Percentiles rank a stretch among this genome's conserved stretches.
phyloP scores from a whole-genome alignment of 345 rosid species.

The Aquilaria sinensis region DNA sequence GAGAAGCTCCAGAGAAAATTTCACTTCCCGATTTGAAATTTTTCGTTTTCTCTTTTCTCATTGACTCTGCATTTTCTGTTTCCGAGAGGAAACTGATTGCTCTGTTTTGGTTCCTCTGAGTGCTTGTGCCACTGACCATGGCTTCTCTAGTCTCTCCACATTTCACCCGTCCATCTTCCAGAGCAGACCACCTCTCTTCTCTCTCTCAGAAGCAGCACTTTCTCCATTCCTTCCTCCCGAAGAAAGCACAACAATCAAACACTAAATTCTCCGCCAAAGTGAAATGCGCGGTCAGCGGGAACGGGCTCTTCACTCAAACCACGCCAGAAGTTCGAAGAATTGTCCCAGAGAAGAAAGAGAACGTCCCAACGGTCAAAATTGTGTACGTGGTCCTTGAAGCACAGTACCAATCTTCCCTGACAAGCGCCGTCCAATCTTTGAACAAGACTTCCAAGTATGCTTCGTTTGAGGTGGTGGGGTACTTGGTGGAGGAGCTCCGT shows the following conservation, averaged over 20 bases:
- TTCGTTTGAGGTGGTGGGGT: conserved; percentile 82
- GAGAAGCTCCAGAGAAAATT: not conserved
- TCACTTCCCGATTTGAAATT: not conserved
- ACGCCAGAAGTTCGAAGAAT: conserved; percentile 86
- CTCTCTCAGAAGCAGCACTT: conserved; percentile 64
- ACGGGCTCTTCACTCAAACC: conserved; percentile 96
- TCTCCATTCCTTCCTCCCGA: conserved; percentile 65
- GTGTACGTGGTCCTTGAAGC: conserved; percentile 98
- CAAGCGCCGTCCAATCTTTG: conserved; percentile 70
- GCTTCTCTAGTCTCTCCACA: conserved; percentile 60
- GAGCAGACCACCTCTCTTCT: conserved; percentile 68
- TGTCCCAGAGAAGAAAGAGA: conserved; percentile 60
- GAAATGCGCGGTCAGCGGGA: conserved; percentile 66
- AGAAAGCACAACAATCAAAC: conserved; percentile 24
- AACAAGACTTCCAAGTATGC: conserved; percentile 59
- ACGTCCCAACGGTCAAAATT: conserved; percentile 71
- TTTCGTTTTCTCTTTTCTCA: conserved; percentile 13
- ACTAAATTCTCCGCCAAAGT: conserved; percentile 40
- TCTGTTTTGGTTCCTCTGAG: conserved; percentile 12
- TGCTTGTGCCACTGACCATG: conserved; percentile 25
- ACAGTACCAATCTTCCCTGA: conserved; percentile 88
- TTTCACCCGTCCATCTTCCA: conserved; percentile 56
- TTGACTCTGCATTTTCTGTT: not conserved
- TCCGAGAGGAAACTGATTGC: conserved; percentile 16
- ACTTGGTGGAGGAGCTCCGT: conserved; percentile 93